Evolutionary conservation across 2,329 filamentous ascomycete genomes (phyloP), one percentile per base, ranked within the genome.

Genomic region (Apiospora hydei): DNA sequence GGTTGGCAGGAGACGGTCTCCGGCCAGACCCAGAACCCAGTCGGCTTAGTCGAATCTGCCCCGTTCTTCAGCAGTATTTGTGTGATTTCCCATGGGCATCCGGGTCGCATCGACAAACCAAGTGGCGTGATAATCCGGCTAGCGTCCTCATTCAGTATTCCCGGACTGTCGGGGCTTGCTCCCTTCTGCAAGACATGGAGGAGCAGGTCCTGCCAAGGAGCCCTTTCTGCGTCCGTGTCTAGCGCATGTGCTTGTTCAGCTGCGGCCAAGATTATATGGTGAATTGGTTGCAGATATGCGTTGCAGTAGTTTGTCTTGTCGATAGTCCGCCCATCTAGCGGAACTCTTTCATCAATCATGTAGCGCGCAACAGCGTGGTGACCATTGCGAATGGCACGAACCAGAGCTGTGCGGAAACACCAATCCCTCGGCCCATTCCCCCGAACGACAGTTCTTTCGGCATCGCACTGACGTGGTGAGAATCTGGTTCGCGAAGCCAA

Each of bases 201-300:
- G 18, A 61, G 53, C 53, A 61, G 30, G 53, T 61, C 30, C 30
- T 61, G 53, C 49, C 49, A 53, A 30, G 49, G 24, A 30, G n/a
- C 49, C 4, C 7, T 26, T 16, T 53, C 24, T 53, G 24, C 24
- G 11, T 16, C 24, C 6, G 4, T 30, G 13, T 53, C 24, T 3
- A 30, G 10, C 53, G 8, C 4, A 21, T 34, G 21, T n/a, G 53
- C 30, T 38, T 38, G 34, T 38, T 61, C 30, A 38, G 53, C 30
- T 38, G 53, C 53, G 53, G 30, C 53, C 53, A 61, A n/a, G 7
- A 61, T 61, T 16, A 61, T 21, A n/a, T 61, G 53, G 16, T 61
- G 53, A 38, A 61, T n/a, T 11, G 53, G 53, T 38, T n/a, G 30
- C 18, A 61, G 30, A 34, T 11, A 38, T 7, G 18, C 30, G 18